Evolutionary conservation across 169 alveolate genomes (phyloP), one percentile per base, ranked within the genome.

Genomic region (Cardiosporidium cionae): DNA sequence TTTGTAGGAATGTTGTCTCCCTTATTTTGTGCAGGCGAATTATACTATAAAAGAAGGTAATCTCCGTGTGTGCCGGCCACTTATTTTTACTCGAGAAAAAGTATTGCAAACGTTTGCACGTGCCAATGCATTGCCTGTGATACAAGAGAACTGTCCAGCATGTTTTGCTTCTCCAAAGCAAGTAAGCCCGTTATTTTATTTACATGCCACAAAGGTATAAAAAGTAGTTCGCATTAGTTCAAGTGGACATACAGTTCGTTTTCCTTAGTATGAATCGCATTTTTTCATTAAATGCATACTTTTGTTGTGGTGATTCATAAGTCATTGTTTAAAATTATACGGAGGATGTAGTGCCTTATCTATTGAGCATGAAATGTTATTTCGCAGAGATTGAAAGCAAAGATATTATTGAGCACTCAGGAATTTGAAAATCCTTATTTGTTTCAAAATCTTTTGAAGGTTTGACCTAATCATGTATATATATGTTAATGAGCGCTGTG

Each of bases 101-200:
- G 82, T 85, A 7, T 78, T 91, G 29, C 92, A 90, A 65, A 89
- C 83, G 33, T 94, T 94, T 80, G 91, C 96, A 25, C 74, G 77
- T 35, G 83, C 58, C 35, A 53, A 86, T 70, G 67, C 74, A 74
- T 86, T 93, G 54, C 98, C 98, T 9, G 90, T 94, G 35, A 91
- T 94, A 7, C 84, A 90, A 36, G 98, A 94, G 58, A 94, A 94
- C 84, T 94, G 98, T 64, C 98, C 98, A 0, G 98, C 97, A 25
- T 94, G 98, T 73, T 94, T 94, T 54, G 91, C 96, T 29, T 93
- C 92, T 28, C 97, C 98, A 3, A 92, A 92, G 72, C 97, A 92
- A 80, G 78, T 54, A 52, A 9, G 58, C 0, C 25, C 75, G 80
- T 86, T 36, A 82, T 86, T 76, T 80, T 87, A n/a, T 68, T 89